These are phyloP conservation scores for Guadua angustifolia DNA, from an alignment of 176 grass and related monocot species.

Conservation along the genomic window DNA sequence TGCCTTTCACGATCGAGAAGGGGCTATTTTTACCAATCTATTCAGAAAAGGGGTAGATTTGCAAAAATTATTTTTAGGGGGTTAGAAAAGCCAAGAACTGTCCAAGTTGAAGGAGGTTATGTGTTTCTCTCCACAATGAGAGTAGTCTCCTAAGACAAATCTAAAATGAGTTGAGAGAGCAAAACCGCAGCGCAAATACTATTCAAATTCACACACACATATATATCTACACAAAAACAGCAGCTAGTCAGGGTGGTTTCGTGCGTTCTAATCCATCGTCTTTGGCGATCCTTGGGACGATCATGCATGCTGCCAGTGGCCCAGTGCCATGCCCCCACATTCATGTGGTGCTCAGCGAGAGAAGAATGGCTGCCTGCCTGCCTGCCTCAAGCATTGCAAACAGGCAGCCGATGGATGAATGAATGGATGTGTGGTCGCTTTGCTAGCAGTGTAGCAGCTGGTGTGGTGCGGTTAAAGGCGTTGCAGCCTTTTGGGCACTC, in stretches of 20 bases:
- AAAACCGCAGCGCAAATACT: not conserved
- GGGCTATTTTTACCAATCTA: too few species aligned
- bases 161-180: too few species aligned
- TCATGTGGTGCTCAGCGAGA: constrained; percentile 27
- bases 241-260: constrained; percentile 14
- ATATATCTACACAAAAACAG: too few species aligned
- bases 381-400: not conserved
- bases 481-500: constrained; percentile 42
- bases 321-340: not conserved
- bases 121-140: too few species aligned
- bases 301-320: not conserved
- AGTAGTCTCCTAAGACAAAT: not conserved
- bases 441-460: not conserved
- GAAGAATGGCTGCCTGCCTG: not conserved
- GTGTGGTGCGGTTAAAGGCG: constrained; percentile 48
- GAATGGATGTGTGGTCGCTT: not conserved
- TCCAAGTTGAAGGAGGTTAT: too few species aligned
- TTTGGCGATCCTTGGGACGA: not conserved
- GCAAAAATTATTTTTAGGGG: too few species aligned
- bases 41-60: too few species aligned
- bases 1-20: too few species aligned
- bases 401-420: not conserved
- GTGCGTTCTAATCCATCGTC: constrained; percentile 38
- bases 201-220: too few species aligned
- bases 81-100: too few species aligned